Conservation (phyloP, 805 yeast species). For the Hanseniaspora nectarophila region DNA sequence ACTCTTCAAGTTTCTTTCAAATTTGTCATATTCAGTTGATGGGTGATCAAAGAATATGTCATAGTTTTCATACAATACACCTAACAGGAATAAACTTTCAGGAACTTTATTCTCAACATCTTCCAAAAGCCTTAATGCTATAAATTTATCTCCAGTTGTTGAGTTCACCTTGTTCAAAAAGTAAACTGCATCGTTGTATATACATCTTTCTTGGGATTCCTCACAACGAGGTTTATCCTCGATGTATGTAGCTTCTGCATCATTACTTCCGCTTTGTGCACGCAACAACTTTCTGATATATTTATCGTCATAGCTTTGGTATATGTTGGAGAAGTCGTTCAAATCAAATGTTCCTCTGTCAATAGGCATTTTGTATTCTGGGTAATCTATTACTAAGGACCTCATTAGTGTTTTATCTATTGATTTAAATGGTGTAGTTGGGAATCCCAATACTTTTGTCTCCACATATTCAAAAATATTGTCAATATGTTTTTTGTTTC, state of each 20-base stretch:
- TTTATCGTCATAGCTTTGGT: neutral
- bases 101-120: neutral
- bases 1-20: conserved; percentile 5
- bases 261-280: neutral
- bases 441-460: neutral
- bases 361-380: neutral
- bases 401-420: neutral
- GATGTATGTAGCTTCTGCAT: neutral
- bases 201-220: neutral
- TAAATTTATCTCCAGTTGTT: neutral
- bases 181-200: neutral
- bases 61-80: conserved; percentile 9
- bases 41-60: neutral
- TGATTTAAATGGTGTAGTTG: neutral
- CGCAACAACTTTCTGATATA: neutral
- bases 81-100: conserved; percentile 7
- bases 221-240: neutral
- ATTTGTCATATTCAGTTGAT: neutral
- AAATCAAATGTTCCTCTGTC: neutral
- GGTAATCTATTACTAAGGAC: neutral
- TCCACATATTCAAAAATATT: neutral
- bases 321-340: neutral
- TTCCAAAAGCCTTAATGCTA: conserved; percentile 1
- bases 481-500: neutral
- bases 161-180: conserved; percentile 7